Percentiles rank a stretch among this genome's conserved stretches.
Evolutionary conservation across 2,329 filamentous ascomycete species (phyloP).

Genomic region (Colletotrichum abscissum): DNA sequence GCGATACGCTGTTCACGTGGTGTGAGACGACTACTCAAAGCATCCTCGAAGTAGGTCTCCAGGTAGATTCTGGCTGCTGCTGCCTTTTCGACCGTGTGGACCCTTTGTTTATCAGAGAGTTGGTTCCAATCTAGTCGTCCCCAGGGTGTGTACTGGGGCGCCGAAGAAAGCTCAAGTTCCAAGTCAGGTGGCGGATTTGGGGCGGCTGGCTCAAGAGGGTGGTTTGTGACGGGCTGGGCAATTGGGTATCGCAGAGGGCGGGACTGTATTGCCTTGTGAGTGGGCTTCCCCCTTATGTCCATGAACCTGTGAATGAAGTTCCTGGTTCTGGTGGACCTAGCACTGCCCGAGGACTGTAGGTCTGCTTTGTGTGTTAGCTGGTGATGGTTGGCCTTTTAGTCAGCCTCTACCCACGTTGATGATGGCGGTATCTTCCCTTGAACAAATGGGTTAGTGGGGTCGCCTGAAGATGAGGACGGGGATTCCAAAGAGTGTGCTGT

Average conservation of each 20-base stretch:
- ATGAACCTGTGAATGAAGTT: constrained; percentile 2
- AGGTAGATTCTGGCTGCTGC: constrained; percentile 87
- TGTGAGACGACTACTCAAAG: constrained; percentile 60
- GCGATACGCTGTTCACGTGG: constrained; percentile 71
- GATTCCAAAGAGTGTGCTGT: constrained; percentile 1
- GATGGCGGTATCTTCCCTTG: neutral
- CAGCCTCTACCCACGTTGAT: neutral
- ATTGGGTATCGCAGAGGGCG: neutral
- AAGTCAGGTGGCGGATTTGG: neutral
- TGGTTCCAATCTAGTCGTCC: neutral
- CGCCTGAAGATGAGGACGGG: neutral
- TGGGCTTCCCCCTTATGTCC: neutral
- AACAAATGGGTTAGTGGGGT: neutral
- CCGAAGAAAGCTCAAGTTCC: neutral
- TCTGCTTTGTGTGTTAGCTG: neutral
- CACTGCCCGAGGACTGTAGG: neutral
- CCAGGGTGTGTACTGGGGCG: neutral
- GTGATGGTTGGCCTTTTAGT: neutral
- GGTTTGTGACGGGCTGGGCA: neutral
- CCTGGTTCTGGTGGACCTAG: neutral
- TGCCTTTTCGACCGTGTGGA: constrained; percentile 78
- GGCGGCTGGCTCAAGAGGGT: neutral
- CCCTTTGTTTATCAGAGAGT: constrained; percentile 3
- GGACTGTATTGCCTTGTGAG: neutral
- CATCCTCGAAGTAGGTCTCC: constrained; percentile 84